Percentiles rank a stretch among this genome's conserved stretches.
Evolutionary conservation across 148 eudicot genomes (phyloP).

Genomic region (Chenopodium suecicum): DNA sequence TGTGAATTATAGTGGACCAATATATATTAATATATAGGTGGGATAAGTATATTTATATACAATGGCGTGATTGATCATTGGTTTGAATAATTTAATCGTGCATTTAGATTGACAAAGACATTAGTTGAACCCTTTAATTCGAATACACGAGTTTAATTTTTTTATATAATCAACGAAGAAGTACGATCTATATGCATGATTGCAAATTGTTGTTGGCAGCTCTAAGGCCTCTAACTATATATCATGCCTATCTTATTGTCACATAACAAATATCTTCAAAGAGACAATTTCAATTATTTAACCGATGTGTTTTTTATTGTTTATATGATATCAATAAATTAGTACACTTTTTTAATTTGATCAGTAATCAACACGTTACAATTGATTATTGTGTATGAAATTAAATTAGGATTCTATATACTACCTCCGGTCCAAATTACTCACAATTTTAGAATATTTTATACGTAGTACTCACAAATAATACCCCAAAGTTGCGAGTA

Average conservation of each 20-base stretch:
- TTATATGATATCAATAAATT: too few species aligned
- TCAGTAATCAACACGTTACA: too few species aligned
- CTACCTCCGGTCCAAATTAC: too few species aligned
- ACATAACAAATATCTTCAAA: neutral
- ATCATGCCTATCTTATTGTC: neutral
- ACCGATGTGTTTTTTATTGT: too few species aligned
- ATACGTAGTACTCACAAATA: too few species aligned
- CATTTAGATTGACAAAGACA: neutral
- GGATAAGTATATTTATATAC: neutral
- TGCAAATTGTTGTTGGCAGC: conserved; percentile 2
- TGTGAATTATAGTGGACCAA: neutral
- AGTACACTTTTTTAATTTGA: too few species aligned
- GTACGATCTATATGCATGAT: neutral
- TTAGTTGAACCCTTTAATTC: neutral
- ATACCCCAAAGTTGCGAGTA: too few species aligned
- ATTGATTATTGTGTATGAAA: too few species aligned
- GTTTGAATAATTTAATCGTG: neutral
- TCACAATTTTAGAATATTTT: too few species aligned
- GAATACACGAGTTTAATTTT: too few species aligned
- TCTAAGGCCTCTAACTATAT: neutral
- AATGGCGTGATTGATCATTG: neutral
- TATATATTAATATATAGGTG: neutral
- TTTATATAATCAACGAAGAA: too few species aligned
- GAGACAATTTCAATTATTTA: neutral
- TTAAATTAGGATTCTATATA: too few species aligned